Conservation (phyloP, 2,329 filamentous ascomycete genomes). For the Curvularia sp. region DNA sequence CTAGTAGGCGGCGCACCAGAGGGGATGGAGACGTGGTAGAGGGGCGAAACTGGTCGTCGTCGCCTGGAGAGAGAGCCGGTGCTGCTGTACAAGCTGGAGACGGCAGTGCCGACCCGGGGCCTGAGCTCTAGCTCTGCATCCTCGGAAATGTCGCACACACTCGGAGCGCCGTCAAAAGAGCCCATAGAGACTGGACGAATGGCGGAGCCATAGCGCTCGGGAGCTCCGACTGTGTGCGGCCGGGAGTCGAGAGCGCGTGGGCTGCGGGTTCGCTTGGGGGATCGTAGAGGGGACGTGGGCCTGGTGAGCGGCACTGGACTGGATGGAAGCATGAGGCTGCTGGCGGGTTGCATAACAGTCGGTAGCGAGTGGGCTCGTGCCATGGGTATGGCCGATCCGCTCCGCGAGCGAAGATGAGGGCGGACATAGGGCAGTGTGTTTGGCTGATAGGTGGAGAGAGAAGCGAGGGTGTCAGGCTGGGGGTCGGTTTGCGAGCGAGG, state of each 20-base stretch:
- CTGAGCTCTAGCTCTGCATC: conserved; percentile 58
- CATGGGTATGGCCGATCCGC: conserved; percentile 54
- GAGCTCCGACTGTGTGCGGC: conserved; percentile 18
- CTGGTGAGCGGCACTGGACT: conserved; percentile 36
- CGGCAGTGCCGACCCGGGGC: conserved; percentile 42
- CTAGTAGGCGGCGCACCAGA: conserved; percentile 37
- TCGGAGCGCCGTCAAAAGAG: conserved; percentile 44
- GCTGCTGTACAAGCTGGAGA: conserved; percentile 43
- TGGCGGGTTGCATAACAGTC: conserved; percentile 48
- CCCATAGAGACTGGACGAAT: conserved; percentile 40
- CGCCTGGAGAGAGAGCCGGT: conserved; percentile 46
- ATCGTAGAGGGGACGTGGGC: conserved; percentile 52
- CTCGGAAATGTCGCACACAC: conserved; percentile 56
- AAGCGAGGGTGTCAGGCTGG: conserved; percentile 27
- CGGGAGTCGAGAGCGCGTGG: conserved; percentile 36
- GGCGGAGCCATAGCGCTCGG: conserved; percentile 31
- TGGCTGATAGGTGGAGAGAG: conserved; percentile 46
- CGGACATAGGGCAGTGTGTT: conserved; percentile 59
- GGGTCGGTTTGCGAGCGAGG: conserved; percentile 53
- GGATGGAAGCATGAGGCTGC: conserved; percentile 47
- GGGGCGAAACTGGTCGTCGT: conserved; percentile 57
- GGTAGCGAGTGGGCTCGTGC: conserved; percentile 58
- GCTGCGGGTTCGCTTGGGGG: conserved; percentile 55
- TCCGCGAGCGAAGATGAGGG: conserved; percentile 56
- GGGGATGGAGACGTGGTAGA: conserved; percentile 50